Base-by-base conservation (phyloP, 768 basidiomycete genomes). In the Amanita rimosa region DNA sequence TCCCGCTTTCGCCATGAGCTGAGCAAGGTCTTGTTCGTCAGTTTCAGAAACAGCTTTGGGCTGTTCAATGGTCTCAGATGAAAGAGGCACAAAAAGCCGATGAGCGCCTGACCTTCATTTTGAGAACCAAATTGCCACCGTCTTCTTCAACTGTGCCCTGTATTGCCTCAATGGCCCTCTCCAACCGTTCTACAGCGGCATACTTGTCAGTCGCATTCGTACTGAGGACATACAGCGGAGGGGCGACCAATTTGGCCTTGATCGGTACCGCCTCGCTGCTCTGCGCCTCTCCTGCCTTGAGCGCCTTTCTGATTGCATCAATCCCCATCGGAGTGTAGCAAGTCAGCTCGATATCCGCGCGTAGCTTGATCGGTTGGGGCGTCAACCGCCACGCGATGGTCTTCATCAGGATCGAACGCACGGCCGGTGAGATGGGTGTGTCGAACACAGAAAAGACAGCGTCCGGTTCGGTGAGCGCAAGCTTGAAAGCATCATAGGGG, bases 141-240 rank as follows among this genome's bases (percentile, higher is more conserved):
- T 85, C 78, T 52, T 79, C 74, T 60, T 88, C 83, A 50, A 99
- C 95, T 10, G 83, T 81, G 53, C 67, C 67, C 52, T 90, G 90
- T 52, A 99, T 98, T 7, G 80, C 73, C 60, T 94, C 91, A 51
- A 98, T 92, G 0, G 95, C 93, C 47, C 86, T 81, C 62, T 98
- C 96, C 46, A 99, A 78, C 31, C 87, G 76, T 52, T 98, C 96
- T 6, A 97, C 87, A 43, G 95, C 87, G 35, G 85, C 85, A 57
- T 79, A 85, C 84, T 98, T 99, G 67, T 99, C 96, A 5, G 95
- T 98, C 10, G 91, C 86, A 54, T 97, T 98, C 24, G 91, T 94
- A 55, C 86, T 91, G 46, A 99, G 72, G 21, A 99, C 95, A 57
- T 98, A 99, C 34, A 99, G 63, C 22, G 95, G 95, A 6, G 96